Evolutionary conservation across 345 rosid genomes (phyloP).

Genomic region (Eucalyptus curtisii): DNA sequence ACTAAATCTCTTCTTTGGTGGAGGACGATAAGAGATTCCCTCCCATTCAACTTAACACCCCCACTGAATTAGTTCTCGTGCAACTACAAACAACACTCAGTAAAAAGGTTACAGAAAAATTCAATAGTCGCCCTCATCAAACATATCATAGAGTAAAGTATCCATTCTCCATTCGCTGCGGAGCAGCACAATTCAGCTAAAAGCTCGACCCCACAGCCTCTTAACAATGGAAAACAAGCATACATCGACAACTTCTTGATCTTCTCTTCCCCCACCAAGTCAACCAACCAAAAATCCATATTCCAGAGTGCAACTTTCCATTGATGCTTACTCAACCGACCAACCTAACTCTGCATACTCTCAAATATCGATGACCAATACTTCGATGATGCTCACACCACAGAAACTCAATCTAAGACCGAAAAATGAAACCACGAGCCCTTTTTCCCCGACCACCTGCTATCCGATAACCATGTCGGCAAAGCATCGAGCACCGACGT

Average conservation of each 20-base stretch:
- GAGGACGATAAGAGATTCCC: not conserved
- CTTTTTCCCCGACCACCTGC: not conserved
- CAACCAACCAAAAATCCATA: not conserved
- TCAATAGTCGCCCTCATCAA: not conserved
- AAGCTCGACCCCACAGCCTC: not conserved
- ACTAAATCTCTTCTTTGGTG: not conserved
- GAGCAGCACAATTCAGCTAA: not conserved
- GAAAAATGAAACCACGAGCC: accelerated
- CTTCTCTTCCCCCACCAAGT: not conserved
- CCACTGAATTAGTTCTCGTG: not conserved
- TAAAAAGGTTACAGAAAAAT: not conserved
- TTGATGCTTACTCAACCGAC: not conserved
- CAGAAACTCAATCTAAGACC: not conserved
- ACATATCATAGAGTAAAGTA: not conserved
- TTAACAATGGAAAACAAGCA: not conserved
- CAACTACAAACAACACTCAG: not conserved
- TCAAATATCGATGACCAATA: not conserved
- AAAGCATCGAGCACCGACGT: not conserved
- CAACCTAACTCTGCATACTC: not conserved
- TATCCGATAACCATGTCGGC: not conserved
- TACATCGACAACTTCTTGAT: not conserved
- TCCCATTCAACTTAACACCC: not conserved
- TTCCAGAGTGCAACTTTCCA: not conserved
- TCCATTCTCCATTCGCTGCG: not conserved
- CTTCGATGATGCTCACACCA: not conserved